These are phyloP conservation scores for Kernera saxatilis DNA, from an alignment of 345 rosid genomes.

Conservation along the genomic window DNA sequence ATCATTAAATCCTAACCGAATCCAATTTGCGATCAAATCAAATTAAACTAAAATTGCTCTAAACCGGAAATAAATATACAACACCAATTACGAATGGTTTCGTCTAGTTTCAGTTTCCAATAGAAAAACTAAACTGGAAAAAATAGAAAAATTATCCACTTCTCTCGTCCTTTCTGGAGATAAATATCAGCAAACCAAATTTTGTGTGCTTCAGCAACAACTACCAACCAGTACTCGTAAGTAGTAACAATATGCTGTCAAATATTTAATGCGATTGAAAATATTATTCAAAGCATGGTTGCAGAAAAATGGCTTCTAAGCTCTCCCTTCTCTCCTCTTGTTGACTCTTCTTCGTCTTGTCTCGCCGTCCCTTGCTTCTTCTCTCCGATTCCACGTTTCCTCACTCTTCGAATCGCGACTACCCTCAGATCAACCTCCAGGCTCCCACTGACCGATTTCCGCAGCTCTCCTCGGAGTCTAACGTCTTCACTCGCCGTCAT, in stretches of 20 bases:
- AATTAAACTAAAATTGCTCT: too few relatives aligned
- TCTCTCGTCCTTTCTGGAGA: not conserved
- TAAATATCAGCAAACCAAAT: not conserved
- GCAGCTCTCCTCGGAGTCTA: conserved; percentile 2
- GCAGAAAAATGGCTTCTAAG: not conserved
- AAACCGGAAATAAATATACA: too few relatives aligned
- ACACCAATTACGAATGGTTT: too few relatives aligned
- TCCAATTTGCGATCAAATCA: too few relatives aligned
- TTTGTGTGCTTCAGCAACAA: not conserved
- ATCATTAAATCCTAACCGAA: too few relatives aligned
- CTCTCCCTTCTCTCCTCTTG: not conserved
- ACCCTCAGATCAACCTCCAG: not conserved
- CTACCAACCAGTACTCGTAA: not conserved
- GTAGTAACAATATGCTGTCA: not conserved
- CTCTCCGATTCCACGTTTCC: not conserved
- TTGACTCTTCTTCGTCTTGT: not conserved
- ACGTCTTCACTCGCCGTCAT: conserved; percentile 25
- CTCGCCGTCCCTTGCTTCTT: not conserved
- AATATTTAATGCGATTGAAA: not conserved
- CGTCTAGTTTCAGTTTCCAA: too few relatives aligned
- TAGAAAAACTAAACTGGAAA: too few relatives aligned
- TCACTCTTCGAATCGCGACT: not conserved
- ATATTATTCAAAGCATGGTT: not conserved
- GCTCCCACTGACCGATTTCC: not conserved
- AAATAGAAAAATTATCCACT: not conserved